These are phyloP conservation scores for Xylariaceae sp. DNA, from an alignment of 2,329 filamentous ascomycete genomes.

Conservation along the genomic window DNA sequence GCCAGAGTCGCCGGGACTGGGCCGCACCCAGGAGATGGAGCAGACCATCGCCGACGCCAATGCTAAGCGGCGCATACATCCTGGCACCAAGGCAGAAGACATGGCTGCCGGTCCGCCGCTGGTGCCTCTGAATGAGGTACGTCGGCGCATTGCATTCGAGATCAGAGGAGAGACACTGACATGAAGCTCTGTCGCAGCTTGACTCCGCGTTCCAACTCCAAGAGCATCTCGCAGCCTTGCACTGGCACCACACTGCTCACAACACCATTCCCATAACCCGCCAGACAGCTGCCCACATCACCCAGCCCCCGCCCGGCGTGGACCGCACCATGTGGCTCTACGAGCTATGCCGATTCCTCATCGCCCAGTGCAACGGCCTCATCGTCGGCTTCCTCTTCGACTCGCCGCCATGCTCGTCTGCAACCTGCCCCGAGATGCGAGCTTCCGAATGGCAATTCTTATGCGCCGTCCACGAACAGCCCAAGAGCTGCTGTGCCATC, in stretches of 20 bases:
- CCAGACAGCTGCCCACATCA: conserved; percentile 69
- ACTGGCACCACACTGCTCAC: conserved; percentile 71
- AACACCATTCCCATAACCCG: conserved; percentile 70
- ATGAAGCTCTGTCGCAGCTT: conserved; percentile 52
- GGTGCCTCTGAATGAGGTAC: conserved; percentile 77
- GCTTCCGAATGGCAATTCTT: conserved; percentile 99
- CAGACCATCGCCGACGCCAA: conserved; percentile 65
- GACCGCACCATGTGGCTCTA: conserved; percentile 94
- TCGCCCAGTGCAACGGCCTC: conserved; percentile 87
- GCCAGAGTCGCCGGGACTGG: conserved; percentile 62
- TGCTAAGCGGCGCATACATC: conserved; percentile 79
- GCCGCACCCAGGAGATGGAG: conserved; percentile 55
- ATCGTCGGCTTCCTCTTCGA: conserved; percentile 93
- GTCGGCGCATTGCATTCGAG: conserved; percentile 23
- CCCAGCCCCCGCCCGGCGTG: conserved; percentile 74
- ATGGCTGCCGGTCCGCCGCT: conserved; percentile 91
- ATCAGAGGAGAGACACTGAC: conserved; percentile 13
- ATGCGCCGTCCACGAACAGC: conserved; percentile 93
- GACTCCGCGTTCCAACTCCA: conserved; percentile 97
- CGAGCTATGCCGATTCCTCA: conserved; percentile 93
- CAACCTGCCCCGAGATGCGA: conserved; percentile 96
- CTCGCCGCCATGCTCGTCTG: conserved; percentile 78
- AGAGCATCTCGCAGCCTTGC: conserved; percentile 90
- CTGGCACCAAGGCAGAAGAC: conserved; percentile 84
- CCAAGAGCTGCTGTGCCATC: conserved; percentile 95